Base-by-base conservation (phyloP, 805 yeast genomes). In the Clavispora vitiphila region DNA sequence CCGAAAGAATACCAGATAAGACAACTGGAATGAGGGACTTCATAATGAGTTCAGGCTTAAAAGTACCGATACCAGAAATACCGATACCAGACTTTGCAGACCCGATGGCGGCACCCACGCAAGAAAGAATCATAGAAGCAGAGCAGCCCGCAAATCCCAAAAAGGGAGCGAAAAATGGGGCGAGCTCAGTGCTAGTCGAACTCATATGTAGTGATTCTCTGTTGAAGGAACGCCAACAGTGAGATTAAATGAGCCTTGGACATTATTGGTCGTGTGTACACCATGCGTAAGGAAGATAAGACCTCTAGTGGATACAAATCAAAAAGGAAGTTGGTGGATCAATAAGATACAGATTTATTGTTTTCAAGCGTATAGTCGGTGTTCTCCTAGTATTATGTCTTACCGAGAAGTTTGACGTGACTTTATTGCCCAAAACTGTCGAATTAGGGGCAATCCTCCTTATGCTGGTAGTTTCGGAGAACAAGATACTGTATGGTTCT, bases 21-120 rank as follows among this genome's bases (percentile, higher is more conserved):
- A 93, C 96, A 37, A 93, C 99, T 14, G 99, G 99, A 54, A 93
- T 90, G 38, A 93, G 73, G 7, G 93, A 84, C 65, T 84, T 86
- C 98, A 93, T 93, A 57, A 93, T 89, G 57, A 93, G 73, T 58
- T 93, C 99, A 10, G 99, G 99, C 62, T 86, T 86, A 71, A 91
- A 93, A 36, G 96, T 85, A 73, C 98, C 97, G 51, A 93, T 89
- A 74, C 98, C 99, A 24, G 97, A 72, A 56, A 93, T 93, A 76
- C 99, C 99, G 49, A 93, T 83, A 44, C 99, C 99, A 35, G 96
- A 86, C 67, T 93, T 93, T 48, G 98, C 98, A 3, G 98, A 91
- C 44, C 99, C 99, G 53, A 89, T 83, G 47, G 98, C 98, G 4
- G 99, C 98, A 48, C 99, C 99, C n/a, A 91, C 83, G 59, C 96